These are phyloP conservation scores for Colletotrichum abscissum DNA, from an alignment of 2,329 filamentous ascomycete genomes.

Conservation along the genomic window DNA sequence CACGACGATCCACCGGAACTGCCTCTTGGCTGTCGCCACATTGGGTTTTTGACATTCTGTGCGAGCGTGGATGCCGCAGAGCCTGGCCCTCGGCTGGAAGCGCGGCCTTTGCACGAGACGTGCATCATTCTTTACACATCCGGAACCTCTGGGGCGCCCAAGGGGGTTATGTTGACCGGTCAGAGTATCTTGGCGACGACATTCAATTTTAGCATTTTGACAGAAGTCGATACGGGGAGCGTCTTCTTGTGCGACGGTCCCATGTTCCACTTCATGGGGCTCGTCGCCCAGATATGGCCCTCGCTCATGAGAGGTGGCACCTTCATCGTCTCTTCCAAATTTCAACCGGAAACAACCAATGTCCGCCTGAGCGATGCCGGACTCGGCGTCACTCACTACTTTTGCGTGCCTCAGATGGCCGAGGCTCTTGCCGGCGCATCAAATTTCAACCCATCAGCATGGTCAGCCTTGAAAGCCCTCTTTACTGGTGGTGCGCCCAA, in stretches of 20 bases:
- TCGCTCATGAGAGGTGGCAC: slow-evolving; percentile 22
- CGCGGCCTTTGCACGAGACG: slow-evolving; percentile 9
- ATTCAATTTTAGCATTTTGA: slow-evolving; percentile 17
- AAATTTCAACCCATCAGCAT: slow-evolving; percentile 12
- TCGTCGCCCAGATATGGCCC: slow-evolving; percentile 24
- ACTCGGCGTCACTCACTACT: slow-evolving; percentile 22
- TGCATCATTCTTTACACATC: slow-evolving; percentile 30
- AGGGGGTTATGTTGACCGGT: slow-evolving; percentile 19
- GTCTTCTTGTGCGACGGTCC: slow-evolving; percentile 34
- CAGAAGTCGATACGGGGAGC: slow-evolving; percentile 19
- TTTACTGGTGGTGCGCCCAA: slow-evolving; percentile 30
- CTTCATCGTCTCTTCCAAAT: slow-evolving; percentile 16
- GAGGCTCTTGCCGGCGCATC: slow-evolving; percentile 22
- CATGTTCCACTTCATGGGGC: slow-evolving; percentile 34
- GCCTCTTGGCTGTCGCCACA: slow-evolving; percentile 19
- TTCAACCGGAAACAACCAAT: slow-evolving; percentile 21
- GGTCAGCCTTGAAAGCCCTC: slow-evolving; percentile 22
- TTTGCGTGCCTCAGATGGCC: slow-evolving; percentile 34
- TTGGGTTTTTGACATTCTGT: not conserved
- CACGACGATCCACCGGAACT: slow-evolving; percentile 13
- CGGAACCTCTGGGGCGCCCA: slow-evolving; percentile 24
- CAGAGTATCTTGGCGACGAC: slow-evolving; percentile 18
- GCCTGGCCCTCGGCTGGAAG: not conserved
- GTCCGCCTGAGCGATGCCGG: slow-evolving; percentile 4
- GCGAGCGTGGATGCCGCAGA: slow-evolving; percentile 10